These are phyloP conservation scores for Coffea canephora DNA, from an alignment of 257 asterid genomes.

Conservation along the genomic window DNA sequence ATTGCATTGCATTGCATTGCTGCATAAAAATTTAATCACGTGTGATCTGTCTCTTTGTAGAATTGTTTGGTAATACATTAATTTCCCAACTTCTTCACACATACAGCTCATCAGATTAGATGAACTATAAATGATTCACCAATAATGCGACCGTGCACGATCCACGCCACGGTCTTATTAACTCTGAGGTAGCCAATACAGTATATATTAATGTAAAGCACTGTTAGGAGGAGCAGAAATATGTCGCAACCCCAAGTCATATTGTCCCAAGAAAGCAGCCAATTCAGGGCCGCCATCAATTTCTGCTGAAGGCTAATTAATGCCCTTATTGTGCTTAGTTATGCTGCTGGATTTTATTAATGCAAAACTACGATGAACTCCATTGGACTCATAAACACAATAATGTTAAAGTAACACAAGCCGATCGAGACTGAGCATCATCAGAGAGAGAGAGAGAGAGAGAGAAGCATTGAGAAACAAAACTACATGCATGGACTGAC, in stretches of 20 bases:
- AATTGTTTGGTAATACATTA: neutral
- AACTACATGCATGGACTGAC: neutral
- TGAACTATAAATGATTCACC: neutral
- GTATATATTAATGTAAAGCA: neutral
- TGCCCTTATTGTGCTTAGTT: neutral
- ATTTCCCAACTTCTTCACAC: neutral
- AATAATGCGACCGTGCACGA: neutral
- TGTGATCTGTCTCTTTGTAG: neutral
- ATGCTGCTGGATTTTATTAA: neutral
- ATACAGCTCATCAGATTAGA: neutral
- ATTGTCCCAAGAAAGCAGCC: neutral
- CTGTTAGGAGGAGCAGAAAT: neutral
- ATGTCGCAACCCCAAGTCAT: neutral
- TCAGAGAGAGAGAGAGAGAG: neutral
- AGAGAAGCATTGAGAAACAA: neutral
- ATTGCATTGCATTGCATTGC: neutral
- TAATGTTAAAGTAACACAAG: neutral
- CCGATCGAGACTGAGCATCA: neutral
- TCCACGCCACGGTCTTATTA: neutral
- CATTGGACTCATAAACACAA: neutral
- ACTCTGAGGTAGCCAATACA: neutral
- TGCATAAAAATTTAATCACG: neutral
- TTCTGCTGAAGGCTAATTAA: neutral
- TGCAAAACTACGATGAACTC: neutral
- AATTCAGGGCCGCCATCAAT: neutral